A percentile compares a stretch with the other conserved stretches of the same genome.
phyloP scores from a whole-genome alignment of 2,329 filamentous ascomycete genomes.

The Ceratocystis colombiana region DNA sequence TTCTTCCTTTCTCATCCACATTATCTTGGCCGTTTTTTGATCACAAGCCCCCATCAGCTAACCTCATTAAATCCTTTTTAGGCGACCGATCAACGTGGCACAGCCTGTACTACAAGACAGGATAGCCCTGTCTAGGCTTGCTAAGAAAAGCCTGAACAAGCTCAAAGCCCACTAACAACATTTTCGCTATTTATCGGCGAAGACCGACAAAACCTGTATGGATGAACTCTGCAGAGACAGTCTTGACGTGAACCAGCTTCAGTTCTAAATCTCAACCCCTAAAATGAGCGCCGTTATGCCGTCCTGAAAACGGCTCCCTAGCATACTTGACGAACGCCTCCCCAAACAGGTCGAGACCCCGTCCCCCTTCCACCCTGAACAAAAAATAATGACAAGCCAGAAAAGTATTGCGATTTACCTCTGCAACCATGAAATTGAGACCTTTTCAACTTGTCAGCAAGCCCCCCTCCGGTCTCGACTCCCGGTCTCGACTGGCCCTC shows the following conservation, averaged over 20 bases:
- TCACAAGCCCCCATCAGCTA: slow-evolving; percentile 9
- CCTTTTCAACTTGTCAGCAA: neutral
- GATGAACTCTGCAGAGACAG: too few species aligned
- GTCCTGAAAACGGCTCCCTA: too few species aligned
- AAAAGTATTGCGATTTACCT: neutral
- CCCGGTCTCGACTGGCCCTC: neutral
- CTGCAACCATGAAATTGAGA: neutral
- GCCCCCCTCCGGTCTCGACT: neutral
- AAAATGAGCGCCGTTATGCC: too few species aligned
- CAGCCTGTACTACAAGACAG: neutral
- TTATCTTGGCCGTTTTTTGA: neutral
- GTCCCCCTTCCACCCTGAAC: neutral
- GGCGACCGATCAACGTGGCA: neutral
- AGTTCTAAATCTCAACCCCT: too few species aligned
- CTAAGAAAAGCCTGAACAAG: too few species aligned
- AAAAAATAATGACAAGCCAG: neutral
- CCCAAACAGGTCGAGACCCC: neutral
- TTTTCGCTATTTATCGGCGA: too few species aligned
- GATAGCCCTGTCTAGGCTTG: neutral
- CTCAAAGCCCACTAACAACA: neutral
- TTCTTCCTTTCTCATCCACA: neutral
- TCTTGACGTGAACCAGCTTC: too few species aligned
- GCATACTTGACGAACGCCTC: neutral
- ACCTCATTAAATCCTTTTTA: neutral
- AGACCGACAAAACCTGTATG: too few species aligned